Evolutionary conservation across 208 protist species (phyloP), one percentile per base, ranked within the genome.

Genomic region (Acanthamoeba castellanii): DNA sequence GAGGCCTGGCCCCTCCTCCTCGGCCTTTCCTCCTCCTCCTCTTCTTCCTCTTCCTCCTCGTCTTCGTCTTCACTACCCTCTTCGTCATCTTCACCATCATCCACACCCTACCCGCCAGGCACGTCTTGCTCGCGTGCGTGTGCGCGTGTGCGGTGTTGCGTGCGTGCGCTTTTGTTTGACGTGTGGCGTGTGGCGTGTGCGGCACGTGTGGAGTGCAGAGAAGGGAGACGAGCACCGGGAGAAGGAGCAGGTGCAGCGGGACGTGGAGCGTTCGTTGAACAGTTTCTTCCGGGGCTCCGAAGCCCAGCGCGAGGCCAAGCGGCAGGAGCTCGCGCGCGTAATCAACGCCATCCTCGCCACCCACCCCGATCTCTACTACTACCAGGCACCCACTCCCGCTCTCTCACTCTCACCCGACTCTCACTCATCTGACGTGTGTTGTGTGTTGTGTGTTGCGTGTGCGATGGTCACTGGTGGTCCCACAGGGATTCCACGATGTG

Each of bases 1-100:
- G 59, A 91, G 14, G 84, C 89, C 20, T 94, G 89, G 89, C 89
- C 89, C 14, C n/a, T 82, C 27, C 68, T 94, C 14, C 47, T 94
- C 22, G 89, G 89, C 37, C 89, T 94, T 9, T 25, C 34, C 78
- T 76, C 27, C 2, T 42, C 14, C 6, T 16, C 34, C 42, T 9
- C 68, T 8, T 45, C 32, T 42, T 45, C 68, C 25, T 66, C 59
- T 30, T 66, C 59, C 13, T 30, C 59, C 20, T 66, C 59, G 20
- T n/a, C 25, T 57, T 57, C 50, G 6, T 34, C 74, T 22, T 22
- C 74, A 42, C 13, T 42, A 3, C 7, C 74, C 22, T 30, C 22
- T 1, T 30, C 30, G 0, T 25, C 74, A 47, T 30, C 30, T 37
- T 25, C 74, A 47, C 3, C 5, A n/a, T 27, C 25, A 61, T 20